These are phyloP conservation scores for Cladophialophora bantiana DNA, from an alignment of 2,329 filamentous ascomycete species.

Conservation along the genomic window DNA sequence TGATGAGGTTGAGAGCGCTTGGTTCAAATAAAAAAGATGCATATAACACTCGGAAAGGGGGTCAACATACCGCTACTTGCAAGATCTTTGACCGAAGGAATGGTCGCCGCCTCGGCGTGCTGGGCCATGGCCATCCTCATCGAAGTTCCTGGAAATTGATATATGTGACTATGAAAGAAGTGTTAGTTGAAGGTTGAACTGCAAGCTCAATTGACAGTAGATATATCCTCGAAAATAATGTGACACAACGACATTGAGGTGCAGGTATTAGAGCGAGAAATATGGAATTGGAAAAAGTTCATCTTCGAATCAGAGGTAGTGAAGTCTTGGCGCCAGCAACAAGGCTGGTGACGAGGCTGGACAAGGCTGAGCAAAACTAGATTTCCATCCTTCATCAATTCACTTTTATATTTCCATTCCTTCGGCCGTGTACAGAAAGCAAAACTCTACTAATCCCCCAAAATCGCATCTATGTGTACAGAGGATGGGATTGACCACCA, in stretches of 20 bases:
- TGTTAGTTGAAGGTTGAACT: background rate
- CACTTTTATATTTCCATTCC: background rate
- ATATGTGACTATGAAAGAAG: background rate
- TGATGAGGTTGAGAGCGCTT: no score
- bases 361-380: background rate
- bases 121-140: constrained; percentile 26
- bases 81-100: constrained; percentile 40
- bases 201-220: background rate
- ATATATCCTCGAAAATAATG: background rate
- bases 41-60: background rate
- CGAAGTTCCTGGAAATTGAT: background rate
- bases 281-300: background rate
- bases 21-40: no score
- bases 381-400: background rate
- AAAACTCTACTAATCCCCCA: background rate
- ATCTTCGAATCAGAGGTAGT: background rate
- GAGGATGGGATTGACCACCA: background rate
- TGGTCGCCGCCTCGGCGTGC: constrained; percentile 14
- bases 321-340: background rate
- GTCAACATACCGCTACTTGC: constrained; percentile 39
- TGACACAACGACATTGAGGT: background rate
- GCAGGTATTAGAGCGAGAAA: background rate
- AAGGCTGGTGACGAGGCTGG: background rate
- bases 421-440: background rate
- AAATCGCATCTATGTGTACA: background rate